Percentiles rank a stretch among this genome's conserved stretches.
Evolutionary conservation across 352 stramenopile genomes (phyloP).

Genomic region (Pythium apleroticum): DNA sequence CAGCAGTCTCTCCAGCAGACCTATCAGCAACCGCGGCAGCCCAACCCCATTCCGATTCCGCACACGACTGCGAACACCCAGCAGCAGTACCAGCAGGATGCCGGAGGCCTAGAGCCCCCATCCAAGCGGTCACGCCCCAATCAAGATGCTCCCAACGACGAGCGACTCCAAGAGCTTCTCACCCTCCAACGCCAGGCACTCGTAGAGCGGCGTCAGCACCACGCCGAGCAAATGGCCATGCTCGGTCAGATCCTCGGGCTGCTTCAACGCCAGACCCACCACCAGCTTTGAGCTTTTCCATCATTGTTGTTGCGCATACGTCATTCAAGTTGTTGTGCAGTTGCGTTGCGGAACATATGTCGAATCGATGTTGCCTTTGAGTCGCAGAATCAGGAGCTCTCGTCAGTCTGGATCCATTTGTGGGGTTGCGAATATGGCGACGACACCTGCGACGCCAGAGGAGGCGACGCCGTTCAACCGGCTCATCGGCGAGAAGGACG

Average conservation of each 20-base stretch:
- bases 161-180: conserved; percentile 32
- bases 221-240: conserved; percentile 54
- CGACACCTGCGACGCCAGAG: conserved; percentile 16
- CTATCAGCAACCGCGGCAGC: conserved; percentile 1
- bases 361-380: not conserved
- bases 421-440: not conserved
- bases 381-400: not conserved
- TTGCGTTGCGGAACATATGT: not conserved
- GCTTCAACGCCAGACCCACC: conserved; percentile 27
- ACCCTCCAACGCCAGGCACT: conserved; percentile 38
- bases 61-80: not conserved
- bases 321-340: not conserved
- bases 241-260: conserved; percentile 43
- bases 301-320: not conserved
- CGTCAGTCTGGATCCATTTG: not conserved
- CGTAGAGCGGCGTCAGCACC: conserved; percentile 49
- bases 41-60: not conserved
- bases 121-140: conserved; percentile 16
- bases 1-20: conserved; percentile 4
- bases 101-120: not conserved
- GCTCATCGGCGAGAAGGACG: conserved; percentile 72
- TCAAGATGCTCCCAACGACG: not conserved
- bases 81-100: not conserved
- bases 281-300: not conserved
- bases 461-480: conserved; percentile 32